Evolutionary conservation across 345 rosid species (phyloP).

Genomic region (Aurinia saxatilis): DNA sequence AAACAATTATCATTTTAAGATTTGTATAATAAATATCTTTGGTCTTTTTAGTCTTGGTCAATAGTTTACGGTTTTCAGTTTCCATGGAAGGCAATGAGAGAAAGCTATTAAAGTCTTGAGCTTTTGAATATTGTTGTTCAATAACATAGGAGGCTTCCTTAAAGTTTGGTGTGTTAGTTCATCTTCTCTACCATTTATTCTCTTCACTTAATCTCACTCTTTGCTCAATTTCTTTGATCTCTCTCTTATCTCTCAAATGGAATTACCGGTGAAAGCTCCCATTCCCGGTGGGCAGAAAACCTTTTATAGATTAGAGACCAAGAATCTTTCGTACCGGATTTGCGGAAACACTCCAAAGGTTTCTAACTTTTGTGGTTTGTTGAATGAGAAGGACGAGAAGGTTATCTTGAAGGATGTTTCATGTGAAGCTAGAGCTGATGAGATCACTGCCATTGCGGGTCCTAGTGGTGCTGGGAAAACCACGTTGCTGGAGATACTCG

Average conservation of each 20-base stretch:
- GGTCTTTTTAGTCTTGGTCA: neutral
- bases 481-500: slow-evolving; percentile 77
- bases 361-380: slow-evolving; percentile 21
- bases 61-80: neutral
- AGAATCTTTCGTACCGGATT: slow-evolving; percentile 48
- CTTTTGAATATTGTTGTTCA: slow-evolving; percentile 3
- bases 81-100: slow-evolving; percentile 19
- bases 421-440: slow-evolving; percentile 58
- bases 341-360: slow-evolving; percentile 37
- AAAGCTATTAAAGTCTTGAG: slow-evolving; percentile 13
- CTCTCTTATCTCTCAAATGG: slow-evolving; percentile 43
- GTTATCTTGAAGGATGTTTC: slow-evolving; percentile 51
- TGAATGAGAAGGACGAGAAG: slow-evolving; percentile 22
- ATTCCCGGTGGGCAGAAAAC: slow-evolving; percentile 31
- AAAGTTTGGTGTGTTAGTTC: slow-evolving; percentile 75
- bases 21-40: slow-evolving; percentile 3
- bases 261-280: slow-evolving; percentile 53
- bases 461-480: slow-evolving; percentile 97
- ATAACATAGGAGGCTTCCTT: slow-evolving; percentile 9
- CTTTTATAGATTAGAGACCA: slow-evolving; percentile 51
- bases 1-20: neutral
- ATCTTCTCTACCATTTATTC: slow-evolving; percentile 43
- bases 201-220: slow-evolving; percentile 27
- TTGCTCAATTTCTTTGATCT: slow-evolving; percentile 10
- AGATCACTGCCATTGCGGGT: slow-evolving; percentile 75